Percentiles rank a stretch among this genome's conserved stretches.
Conservation (phyloP, 2,329 filamentous ascomycete species). For the Clonostachys rhizophaga region DNA sequence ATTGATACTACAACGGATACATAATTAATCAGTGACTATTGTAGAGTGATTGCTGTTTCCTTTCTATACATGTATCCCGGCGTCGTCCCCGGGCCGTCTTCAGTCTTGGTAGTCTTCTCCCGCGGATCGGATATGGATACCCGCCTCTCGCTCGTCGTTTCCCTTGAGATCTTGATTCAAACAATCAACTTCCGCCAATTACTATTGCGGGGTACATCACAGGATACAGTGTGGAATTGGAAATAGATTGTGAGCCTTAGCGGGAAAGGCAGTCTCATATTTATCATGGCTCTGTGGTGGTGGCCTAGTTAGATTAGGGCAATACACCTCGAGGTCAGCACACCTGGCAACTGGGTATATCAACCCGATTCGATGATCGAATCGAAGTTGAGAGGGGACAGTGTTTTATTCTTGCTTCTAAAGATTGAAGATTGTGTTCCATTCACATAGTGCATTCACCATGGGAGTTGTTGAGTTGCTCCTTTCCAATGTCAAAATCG, state of each 20-base stretch:
- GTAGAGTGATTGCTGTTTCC: too few relatives aligned
- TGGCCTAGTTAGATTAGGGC: too few relatives aligned
- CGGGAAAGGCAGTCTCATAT: background rate
- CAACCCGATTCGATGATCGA: background rate
- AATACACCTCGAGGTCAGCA: conserved; percentile 1
- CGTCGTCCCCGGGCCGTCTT: too few relatives aligned
- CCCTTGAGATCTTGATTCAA: background rate
- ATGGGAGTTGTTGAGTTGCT: conserved; percentile 5
- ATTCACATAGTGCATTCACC: background rate
- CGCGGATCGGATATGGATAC: background rate
- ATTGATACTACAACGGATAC: background rate
- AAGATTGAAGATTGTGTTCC: conserved; percentile 1
- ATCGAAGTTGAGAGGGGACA: background rate
- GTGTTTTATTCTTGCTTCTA: background rate
- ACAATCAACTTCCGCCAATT: too few relatives aligned
- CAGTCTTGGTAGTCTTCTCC: too few relatives aligned
- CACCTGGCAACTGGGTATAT: conserved; percentile 1
- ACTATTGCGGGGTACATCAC: background rate
- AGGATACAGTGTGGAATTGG: background rate
- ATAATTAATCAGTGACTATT: background rate
- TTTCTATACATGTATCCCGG: too few relatives aligned
- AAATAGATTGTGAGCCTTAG: background rate
- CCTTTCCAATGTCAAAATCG: conserved; percentile 1
- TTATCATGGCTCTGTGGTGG: background rate
- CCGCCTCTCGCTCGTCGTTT: background rate